These are phyloP conservation scores for Hura crepitans DNA, from an alignment of 441 rosid species.

Conservation along the genomic window DNA sequence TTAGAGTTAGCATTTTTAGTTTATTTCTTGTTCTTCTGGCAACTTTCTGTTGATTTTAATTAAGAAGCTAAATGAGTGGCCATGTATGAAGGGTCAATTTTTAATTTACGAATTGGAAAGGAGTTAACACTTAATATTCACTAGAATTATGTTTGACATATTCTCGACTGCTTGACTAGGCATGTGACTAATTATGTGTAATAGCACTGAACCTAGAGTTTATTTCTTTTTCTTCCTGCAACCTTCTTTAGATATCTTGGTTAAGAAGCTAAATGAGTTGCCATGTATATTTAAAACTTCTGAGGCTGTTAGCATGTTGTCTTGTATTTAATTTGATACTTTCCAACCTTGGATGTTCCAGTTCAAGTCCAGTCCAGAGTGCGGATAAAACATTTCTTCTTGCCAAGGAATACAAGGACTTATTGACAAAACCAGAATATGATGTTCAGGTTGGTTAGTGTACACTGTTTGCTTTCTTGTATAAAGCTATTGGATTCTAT, in stretches of 20 bases:
- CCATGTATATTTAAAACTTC: neutral
- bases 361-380: conserved; percentile 64
- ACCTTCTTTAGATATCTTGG: neutral
- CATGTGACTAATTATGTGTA: no score
- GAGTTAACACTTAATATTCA: no score
- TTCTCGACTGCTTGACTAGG: neutral
- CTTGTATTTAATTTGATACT: conserved; percentile 17
- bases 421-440: conserved; percentile 59
- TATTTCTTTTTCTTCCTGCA: neutral
- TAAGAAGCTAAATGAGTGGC: neutral
- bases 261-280: neutral
- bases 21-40: neutral
- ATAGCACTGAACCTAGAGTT: neutral
- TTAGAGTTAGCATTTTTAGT: neutral
- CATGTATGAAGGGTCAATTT: neutral
- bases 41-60: neutral
- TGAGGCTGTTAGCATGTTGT: neutral
- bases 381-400: conserved; percentile 75
- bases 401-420: conserved; percentile 70
- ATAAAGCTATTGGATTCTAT: neutral
- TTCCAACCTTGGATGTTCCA: conserved; percentile 36
- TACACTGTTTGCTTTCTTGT: neutral
- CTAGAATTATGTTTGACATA: neutral
- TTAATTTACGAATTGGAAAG: no score
- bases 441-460: conserved; percentile 75